Evolutionary conservation across 176 grass and related monocot genomes (phyloP).

Genomic region (Avena eriantha): DNA sequence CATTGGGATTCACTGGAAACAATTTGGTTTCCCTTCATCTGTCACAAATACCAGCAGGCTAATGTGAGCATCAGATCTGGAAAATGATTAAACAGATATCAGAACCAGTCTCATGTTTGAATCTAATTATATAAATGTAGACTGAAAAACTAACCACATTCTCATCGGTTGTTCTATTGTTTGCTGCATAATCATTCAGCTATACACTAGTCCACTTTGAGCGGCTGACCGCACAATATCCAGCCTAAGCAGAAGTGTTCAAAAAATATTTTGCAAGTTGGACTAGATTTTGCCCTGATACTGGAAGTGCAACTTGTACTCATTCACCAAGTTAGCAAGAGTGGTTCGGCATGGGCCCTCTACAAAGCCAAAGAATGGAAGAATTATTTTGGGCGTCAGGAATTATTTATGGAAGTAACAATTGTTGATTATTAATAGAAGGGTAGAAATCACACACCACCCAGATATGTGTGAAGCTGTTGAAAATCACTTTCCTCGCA

Average conservation of each 20-base stretch:
- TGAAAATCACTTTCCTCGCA: conserved; percentile 86
- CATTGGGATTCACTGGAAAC: background rate
- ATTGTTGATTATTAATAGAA: background rate
- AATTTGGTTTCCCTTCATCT: conserved; percentile 24
- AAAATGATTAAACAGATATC: conserved; percentile 25
- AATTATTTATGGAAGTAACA: conserved; percentile 25
- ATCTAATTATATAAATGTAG: background rate
- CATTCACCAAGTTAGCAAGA: conserved; percentile 71
- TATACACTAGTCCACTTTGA: background rate
- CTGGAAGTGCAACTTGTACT: conserved; percentile 90
- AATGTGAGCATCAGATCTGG: conserved; percentile 31
- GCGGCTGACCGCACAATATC: background rate
- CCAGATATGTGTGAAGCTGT: conserved; percentile 91
- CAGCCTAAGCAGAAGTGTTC: background rate
- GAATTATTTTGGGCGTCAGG: conserved; percentile 17
- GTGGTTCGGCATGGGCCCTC: conserved; percentile 88
- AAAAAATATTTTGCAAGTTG: conserved; percentile 1
- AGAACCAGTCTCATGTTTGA: conserved; percentile 13
- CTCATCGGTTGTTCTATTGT: background rate
- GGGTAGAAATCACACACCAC: conserved; percentile 63
- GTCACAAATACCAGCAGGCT: background rate
- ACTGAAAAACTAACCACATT: conserved; percentile 34
- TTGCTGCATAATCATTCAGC: background rate
- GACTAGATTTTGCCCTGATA: conserved; percentile 89
- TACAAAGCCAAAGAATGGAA: conserved; percentile 47